Evolutionary conservation across 805 yeast genomes (phyloP).

Genomic region (Jamesozyma lodderae): DNA sequence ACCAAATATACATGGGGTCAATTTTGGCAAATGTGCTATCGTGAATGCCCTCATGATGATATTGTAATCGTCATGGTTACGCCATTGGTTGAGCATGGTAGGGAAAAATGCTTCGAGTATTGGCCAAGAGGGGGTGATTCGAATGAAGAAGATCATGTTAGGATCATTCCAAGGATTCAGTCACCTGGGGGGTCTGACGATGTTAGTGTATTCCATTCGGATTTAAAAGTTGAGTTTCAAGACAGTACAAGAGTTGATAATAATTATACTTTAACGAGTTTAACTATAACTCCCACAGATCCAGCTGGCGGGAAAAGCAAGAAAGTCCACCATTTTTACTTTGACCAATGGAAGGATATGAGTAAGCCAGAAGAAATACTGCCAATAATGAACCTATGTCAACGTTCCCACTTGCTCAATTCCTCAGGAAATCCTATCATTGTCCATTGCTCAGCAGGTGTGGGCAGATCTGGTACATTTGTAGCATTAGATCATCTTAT

Average conservation of each 20-base stretch:
- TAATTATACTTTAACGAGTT: constrained; percentile 19
- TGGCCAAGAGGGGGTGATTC: constrained; percentile 43
- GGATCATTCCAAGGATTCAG: constrained; percentile 11
- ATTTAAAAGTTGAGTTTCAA: constrained; percentile 15
- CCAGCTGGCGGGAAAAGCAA: constrained; percentile 35
- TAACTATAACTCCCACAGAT: constrained; percentile 14
- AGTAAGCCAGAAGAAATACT: constrained; percentile 43
- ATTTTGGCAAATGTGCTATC: constrained; percentile 80
- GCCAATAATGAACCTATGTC: constrained; percentile 27
- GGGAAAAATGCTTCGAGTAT: constrained; percentile 70
- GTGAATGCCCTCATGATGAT: constrained; percentile 46
- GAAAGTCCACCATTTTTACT: constrained; percentile 54
- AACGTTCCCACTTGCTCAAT: constrained; percentile 25
- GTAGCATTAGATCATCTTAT: constrained; percentile 39
- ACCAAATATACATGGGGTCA: constrained; percentile 61
- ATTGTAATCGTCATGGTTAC: constrained; percentile 66
- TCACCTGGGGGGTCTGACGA: constrained; percentile 17
- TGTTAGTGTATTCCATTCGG: constrained; percentile 15
- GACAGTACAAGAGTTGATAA: constrained; percentile 15
- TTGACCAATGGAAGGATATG: constrained; percentile 78
- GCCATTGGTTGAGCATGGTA: constrained; percentile 58
- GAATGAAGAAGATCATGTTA: constrained; percentile 4
- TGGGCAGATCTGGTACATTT: constrained; percentile 92
- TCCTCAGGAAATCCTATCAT: constrained; percentile 42
- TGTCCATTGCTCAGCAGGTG: constrained; percentile 95